These are phyloP conservation scores for Suaeda aralocaspica DNA, from an alignment of 148 eudicot genomes.

Conservation along the genomic window DNA sequence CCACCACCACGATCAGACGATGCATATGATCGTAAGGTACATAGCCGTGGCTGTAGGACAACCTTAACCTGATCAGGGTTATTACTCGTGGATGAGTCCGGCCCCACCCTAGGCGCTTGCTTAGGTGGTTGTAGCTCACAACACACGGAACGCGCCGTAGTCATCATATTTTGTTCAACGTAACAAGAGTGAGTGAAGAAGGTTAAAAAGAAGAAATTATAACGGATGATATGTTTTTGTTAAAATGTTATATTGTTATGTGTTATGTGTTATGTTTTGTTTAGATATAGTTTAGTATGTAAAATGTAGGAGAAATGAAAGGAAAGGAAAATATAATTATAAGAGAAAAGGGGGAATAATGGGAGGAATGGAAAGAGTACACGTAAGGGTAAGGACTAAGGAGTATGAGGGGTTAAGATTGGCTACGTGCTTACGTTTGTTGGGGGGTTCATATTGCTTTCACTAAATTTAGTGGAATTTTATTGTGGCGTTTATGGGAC, in stretches of 20 bases:
- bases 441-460: slow-evolving; percentile 17
- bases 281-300: background rate
- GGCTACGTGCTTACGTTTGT: slow-evolving; percentile 24
- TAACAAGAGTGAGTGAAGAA: too few species aligned
- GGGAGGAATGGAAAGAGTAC: slow-evolving; percentile 21
- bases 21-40: slow-evolving; percentile 70
- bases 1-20: slow-evolving; percentile 41
- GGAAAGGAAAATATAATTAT: background rate
- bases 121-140: slow-evolving; percentile 40
- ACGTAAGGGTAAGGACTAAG: slow-evolving; percentile 22
- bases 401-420: slow-evolving; percentile 21
- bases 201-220: background rate
- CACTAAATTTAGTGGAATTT: background rate
- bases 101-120: slow-evolving; percentile 31
- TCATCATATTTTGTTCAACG: slow-evolving; percentile 8
- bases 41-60: slow-evolving; percentile 60
- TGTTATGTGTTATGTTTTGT: background rate
- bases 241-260: background rate
- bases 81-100: background rate
- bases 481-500: slow-evolving; percentile 1
- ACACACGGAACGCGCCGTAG: slow-evolving; percentile 33
- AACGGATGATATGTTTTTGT: background rate
- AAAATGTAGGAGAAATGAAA: too few species aligned
- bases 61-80: slow-evolving; percentile 48
- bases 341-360: background rate